Evolutionary conservation across 768 basidiomycete genomes (phyloP), one percentile per base, ranked within the genome.

Genomic region (Suillus brevipes): DNA sequence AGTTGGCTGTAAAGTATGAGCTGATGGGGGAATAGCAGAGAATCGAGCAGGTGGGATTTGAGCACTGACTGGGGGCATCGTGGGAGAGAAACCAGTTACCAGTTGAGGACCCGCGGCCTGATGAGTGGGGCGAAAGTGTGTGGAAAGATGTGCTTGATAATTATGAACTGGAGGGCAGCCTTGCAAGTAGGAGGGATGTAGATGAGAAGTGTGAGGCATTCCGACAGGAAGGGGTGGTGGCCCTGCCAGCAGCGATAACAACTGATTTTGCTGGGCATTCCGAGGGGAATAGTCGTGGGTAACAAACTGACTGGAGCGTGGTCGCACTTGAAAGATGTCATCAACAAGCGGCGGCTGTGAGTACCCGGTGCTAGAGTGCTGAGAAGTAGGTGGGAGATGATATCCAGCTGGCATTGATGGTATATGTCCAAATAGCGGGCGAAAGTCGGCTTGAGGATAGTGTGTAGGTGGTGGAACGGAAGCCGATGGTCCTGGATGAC

Each of bases 241-340:
- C 10, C 65, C 64, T 37, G 68, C 63, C 49, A 60, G 34, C 36
- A 65, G 23, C 40, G 75, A 55, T 1, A 64, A 55, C 25, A 60
- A 50, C 58, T 71, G 73, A 25, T 50, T 72, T 58, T 65, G 70
- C 47, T 68, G 70, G 53, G 53, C 61, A 61, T 62, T 9, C 47
- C 61, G 28, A 60, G 60, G 45, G n/a, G 69, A 47, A 7, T 62
- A 55, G 20, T 77, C 78, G 63, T 80, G 81, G 58, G 76, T 75
- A 28, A 80, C 9, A 40, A 40, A 73, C 62, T 84, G 83, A 65
- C 82, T 83, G 12, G 84, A 85, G 61, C 76, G 78, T 40, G 86
- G 77, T 62, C 86, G 78, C 25, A 80, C 74, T 73, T 84, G 83
- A 59, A 81, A 80, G 79, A 70, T 75, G 28, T 65, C 59, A 47